Percentiles rank a stretch among this genome's conserved stretches.
Conservation (phyloP, 345 rosid species). For the Jatropha curcas region DNA sequence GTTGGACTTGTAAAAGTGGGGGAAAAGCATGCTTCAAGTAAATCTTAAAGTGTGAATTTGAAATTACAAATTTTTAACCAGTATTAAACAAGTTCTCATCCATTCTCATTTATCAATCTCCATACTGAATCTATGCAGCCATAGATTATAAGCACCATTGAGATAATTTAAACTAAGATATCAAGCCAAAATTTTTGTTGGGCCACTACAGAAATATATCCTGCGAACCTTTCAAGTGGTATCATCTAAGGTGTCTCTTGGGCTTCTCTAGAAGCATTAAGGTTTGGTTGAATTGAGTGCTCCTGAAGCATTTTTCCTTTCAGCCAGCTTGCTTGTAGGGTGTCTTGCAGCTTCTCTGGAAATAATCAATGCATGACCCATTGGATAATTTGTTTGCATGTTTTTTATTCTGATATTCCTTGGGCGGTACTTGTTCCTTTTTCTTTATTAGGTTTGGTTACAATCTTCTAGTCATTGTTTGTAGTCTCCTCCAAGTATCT, state of each 20-base stretch:
- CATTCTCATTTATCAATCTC: not conserved
- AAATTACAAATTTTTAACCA: not conserved
- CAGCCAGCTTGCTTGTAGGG: not conserved
- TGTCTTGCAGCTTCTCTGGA: not conserved
- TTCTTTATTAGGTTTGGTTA: not conserved
- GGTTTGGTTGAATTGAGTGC: not conserved
- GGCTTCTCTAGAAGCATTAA: not conserved
- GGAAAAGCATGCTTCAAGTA: not conserved
- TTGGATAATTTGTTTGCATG: not conserved
- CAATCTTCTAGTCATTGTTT: not conserved
- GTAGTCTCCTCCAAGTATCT: conserved; percentile 10
- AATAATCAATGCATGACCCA: not conserved
- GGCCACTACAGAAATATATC: not conserved
- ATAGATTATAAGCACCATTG: no score
- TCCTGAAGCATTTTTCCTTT: not conserved
- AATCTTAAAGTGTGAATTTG: not conserved
- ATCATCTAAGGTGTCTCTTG: not conserved
- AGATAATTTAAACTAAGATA: no score
- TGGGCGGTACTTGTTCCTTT: not conserved
- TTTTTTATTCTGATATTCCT: not conserved
- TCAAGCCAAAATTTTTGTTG: not conserved
- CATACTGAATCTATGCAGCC: not conserved
- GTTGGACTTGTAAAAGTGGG: not conserved
- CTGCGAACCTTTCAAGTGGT: not conserved
- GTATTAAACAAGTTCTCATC: not conserved